Evolutionary conservation across 306 rosid species (phyloP).

Genomic region (Prunus fruticosa): DNA sequence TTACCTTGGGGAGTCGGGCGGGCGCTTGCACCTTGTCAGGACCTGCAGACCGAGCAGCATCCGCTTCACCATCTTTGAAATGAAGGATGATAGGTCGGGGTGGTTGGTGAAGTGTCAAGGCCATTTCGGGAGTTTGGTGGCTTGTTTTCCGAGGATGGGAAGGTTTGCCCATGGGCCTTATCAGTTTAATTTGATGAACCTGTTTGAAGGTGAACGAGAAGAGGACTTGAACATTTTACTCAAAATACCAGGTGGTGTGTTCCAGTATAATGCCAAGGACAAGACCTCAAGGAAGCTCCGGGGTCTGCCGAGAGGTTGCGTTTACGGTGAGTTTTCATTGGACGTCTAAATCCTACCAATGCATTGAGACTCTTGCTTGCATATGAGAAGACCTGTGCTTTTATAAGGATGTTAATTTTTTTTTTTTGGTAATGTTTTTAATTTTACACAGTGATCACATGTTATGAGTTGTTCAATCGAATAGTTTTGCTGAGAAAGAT

Average conservation of each 20-base stretch:
- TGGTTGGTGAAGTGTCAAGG: slow-evolving; percentile 11
- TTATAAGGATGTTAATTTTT: too few species aligned
- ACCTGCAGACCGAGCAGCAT: neutral
- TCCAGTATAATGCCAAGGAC: slow-evolving; percentile 15
- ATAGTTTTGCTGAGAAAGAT: too few species aligned
- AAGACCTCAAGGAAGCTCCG: neutral
- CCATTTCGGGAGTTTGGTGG: neutral
- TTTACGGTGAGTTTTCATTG: too few species aligned
- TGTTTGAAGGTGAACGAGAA: slow-evolving; percentile 13
- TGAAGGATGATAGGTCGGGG: neutral
- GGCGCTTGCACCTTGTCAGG: neutral
- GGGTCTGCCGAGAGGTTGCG: neutral
- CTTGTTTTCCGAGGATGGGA: slow-evolving; percentile 1
- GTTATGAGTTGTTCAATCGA: too few species aligned
- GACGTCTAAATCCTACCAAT: neutral
- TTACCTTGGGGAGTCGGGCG: neutral
- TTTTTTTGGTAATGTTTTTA: too few species aligned
- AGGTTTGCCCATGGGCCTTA: neutral
- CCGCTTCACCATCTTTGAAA: neutral
- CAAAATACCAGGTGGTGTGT: slow-evolving; percentile 13
- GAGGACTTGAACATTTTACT: slow-evolving; percentile 18
- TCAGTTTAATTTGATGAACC: neutral
- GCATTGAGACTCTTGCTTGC: neutral
- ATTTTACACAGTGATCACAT: too few species aligned
- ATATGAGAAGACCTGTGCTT: neutral